Evolutionary conservation across 106 monocot species (phyloP).

Genomic region (Triglochin maritima): DNA sequence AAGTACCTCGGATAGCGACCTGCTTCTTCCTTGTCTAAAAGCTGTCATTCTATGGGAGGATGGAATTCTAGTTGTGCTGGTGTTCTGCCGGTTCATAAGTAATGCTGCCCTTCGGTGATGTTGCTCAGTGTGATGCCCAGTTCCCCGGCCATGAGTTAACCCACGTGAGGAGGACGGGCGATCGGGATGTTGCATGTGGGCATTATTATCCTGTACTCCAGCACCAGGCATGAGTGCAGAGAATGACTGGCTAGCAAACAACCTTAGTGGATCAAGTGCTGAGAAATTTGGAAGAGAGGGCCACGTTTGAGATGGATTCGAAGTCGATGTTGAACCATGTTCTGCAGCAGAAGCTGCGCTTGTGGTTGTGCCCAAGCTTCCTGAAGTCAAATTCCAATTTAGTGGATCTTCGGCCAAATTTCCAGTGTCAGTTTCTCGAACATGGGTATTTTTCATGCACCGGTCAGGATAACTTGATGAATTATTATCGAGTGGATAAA

Average conservation of each 20-base stretch:
- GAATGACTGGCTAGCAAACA: slow-evolving; percentile 13
- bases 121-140: slow-evolving; percentile 19
- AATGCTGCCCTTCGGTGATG: slow-evolving; percentile 25
- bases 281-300: slow-evolving; percentile 25
- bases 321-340: slow-evolving; percentile 22
- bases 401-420: slow-evolving; percentile 29
- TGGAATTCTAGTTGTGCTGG: slow-evolving; percentile 30
- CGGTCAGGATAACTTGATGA: slow-evolving; percentile 17
- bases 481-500: slow-evolving; percentile 21
- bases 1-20: slow-evolving; percentile 53
- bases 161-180: slow-evolving; percentile 22
- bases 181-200: slow-evolving; percentile 1
- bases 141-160: slow-evolving; percentile 13
- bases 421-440: slow-evolving; percentile 9
- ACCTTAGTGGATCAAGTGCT: slow-evolving; percentile 16
- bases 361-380: slow-evolving; percentile 15
- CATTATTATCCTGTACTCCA: slow-evolving; percentile 22
- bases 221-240: slow-evolving; percentile 17
- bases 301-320: slow-evolving; percentile 26
- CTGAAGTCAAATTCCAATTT: slow-evolving; percentile 28
- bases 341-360: slow-evolving; percentile 23
- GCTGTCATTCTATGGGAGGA: slow-evolving; percentile 30
- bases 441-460: background rate
- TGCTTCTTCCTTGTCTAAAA: slow-evolving; percentile 46
- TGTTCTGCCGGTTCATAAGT: slow-evolving; percentile 33